Evolutionary conservation across 1,284 basidiomycete species (phyloP).

Genomic region (Hemileia vastatrix): DNA sequence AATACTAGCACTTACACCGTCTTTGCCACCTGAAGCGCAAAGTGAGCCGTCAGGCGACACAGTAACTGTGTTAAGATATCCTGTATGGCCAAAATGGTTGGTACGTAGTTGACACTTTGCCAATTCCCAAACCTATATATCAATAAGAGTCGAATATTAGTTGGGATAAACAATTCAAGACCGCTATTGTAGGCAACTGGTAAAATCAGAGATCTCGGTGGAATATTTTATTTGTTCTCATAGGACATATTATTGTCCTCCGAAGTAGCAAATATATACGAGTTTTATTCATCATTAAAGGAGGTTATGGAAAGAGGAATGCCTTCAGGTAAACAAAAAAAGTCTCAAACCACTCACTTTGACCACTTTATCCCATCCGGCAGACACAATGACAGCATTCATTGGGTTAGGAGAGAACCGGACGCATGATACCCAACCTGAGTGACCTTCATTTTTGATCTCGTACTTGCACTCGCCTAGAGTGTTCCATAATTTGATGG

Average conservation of each 20-base stretch:
- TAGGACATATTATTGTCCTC: conserved; percentile 55
- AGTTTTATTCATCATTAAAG: conserved; percentile 49
- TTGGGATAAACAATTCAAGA: background rate
- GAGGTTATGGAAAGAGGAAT: conserved; percentile 3
- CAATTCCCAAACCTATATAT: conserved; percentile 88
- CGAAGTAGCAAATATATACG: conserved; percentile 67
- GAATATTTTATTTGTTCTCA: conserved; percentile 58
- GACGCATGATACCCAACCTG: conserved; percentile 98
- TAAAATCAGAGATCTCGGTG: conserved; percentile 66
- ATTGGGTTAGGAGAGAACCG: conserved; percentile 97
- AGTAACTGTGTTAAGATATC: conserved; percentile 98
- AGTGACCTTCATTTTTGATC: conserved; percentile 97
- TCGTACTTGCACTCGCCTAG: conserved; percentile 99
- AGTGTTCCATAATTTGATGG: conserved; percentile 99
- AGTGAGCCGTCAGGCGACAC: conserved; percentile 99
- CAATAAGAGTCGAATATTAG: conserved; percentile 13
- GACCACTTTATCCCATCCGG: conserved; percentile 99
- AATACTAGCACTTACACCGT: conserved; percentile 51
- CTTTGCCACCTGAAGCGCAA: conserved; percentile 97
- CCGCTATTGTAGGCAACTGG: background rate
- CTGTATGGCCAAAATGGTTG: conserved; percentile 99
- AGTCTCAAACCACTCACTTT: conserved; percentile 60
- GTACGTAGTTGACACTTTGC: conserved; percentile 99
- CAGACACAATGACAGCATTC: conserved; percentile 98
- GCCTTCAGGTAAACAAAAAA: conserved; percentile 14